Evolutionary conservation across 352 stramenopile genomes (phyloP).

Genomic region (Phytopythium ostracodes): DNA sequence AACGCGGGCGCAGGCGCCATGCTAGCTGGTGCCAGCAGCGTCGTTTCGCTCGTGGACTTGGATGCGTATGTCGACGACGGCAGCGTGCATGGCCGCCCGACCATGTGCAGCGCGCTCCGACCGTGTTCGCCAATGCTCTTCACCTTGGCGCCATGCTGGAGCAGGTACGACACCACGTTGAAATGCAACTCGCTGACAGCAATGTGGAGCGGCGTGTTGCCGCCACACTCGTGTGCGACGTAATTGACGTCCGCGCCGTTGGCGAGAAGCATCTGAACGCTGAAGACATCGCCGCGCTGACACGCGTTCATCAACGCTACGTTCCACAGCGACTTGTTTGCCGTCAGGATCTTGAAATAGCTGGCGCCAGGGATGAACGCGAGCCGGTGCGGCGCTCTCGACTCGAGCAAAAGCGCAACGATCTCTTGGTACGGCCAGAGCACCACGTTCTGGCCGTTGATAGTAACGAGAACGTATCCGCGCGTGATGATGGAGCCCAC

Average conservation of each 20-base stretch:
- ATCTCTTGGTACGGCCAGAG: slow-evolving; percentile 82
- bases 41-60: slow-evolving; percentile 13
- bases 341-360: slow-evolving; percentile 87
- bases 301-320: slow-evolving; percentile 86
- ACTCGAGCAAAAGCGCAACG: slow-evolving; percentile 54
- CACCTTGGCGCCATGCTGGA: slow-evolving; percentile 83
- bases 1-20: background rate
- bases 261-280: slow-evolving; percentile 84
- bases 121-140: slow-evolving; percentile 66
- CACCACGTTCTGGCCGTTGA: slow-evolving; percentile 86
- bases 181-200: slow-evolving; percentile 80
- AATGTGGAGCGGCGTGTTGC: slow-evolving; percentile 77
- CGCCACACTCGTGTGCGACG: slow-evolving; percentile 71
- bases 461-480: slow-evolving; percentile 76
- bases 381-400: slow-evolving; percentile 64
- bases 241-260: slow-evolving; percentile 89
- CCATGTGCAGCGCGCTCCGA: slow-evolving; percentile 74
- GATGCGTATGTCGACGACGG: slow-evolving; percentile 35
- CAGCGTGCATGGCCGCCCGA: slow-evolving; percentile 62
- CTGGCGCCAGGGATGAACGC: slow-evolving; percentile 81
- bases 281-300: slow-evolving; percentile 77
- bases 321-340: slow-evolving; percentile 87
- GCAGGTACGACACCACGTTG: slow-evolving; percentile 83
- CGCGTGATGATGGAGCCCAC: slow-evolving; percentile 72
- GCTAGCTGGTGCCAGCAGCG: slow-evolving; percentile 5